Percentiles rank a stretch among this genome's conserved stretches.
phyloP scores from a whole-genome alignment of 2,329 filamentous ascomycete genomes.

The Fusarium scirpi region DNA sequence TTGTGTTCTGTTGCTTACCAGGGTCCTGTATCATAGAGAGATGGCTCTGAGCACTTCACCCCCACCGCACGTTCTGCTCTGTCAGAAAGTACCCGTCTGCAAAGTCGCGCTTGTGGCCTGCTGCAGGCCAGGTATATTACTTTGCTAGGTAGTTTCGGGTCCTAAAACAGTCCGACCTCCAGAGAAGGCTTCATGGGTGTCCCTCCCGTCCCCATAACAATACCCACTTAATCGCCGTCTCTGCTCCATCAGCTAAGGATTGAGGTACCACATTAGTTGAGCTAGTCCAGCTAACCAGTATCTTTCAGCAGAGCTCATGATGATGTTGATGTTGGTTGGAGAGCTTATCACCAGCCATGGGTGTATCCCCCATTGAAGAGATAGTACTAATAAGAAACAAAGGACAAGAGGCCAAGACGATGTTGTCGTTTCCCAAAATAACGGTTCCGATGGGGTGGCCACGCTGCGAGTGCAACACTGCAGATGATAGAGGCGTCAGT shows the following conservation, averaged over 20 bases:
- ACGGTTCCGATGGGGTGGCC: constrained; percentile 13
- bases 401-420: not conserved
- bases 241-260: constrained; percentile 34
- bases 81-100: constrained; percentile 21
- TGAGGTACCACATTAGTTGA: constrained; percentile 26
- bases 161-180: constrained; percentile 21
- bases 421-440: constrained; percentile 1
- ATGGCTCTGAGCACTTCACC: constrained; percentile 20
- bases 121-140: constrained; percentile 14
- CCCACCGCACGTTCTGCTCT: constrained; percentile 28
- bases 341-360: constrained; percentile 2
- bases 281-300: constrained; percentile 23
- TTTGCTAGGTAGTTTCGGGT: constrained; percentile 27
- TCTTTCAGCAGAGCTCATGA: constrained; percentile 18
- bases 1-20: constrained; percentile 9
- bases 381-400: constrained; percentile 6
- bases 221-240: constrained; percentile 34
- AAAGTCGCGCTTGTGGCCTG: constrained; percentile 28
- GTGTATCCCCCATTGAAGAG: not conserved
- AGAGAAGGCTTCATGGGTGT: constrained; percentile 30
- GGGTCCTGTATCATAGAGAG: constrained; percentile 18
- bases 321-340: constrained; percentile 14
- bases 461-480: constrained; percentile 28
- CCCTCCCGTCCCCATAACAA: constrained; percentile 32
- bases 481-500: constrained; percentile 27